Evolutionary conservation across 352 stramenopile genomes (phyloP).

Genomic region (Blastocystis sp.): DNA sequence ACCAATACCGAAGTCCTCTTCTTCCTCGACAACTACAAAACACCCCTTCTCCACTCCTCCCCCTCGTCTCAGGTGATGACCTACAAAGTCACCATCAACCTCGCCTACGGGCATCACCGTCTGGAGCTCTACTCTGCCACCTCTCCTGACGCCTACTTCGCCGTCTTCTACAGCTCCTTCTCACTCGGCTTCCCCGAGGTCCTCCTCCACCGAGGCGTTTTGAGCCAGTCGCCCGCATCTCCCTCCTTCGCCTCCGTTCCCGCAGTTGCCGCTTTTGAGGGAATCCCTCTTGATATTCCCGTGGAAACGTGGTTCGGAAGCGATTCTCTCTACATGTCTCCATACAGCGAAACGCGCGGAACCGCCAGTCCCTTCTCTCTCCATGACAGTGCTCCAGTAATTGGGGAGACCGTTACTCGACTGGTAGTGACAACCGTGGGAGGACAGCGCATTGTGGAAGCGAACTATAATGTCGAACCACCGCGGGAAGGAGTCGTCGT

Average conservation of each 20-base stretch:
- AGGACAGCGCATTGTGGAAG: neutral
- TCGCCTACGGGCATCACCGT: neutral
- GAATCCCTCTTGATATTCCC: neutral
- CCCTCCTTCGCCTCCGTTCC: neutral
- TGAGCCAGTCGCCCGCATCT: neutral
- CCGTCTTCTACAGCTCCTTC: neutral
- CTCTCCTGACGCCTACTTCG: neutral
- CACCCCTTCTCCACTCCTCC: neutral
- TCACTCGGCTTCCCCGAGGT: neutral
- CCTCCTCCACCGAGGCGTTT: neutral
- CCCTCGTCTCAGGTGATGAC: neutral
- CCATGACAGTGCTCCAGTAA: neutral
- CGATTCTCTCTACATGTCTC: neutral
- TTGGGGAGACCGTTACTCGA: neutral
- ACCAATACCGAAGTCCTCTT: neutral
- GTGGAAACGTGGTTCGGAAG: neutral
- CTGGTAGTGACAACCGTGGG: neutral
- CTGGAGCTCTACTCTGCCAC: neutral
- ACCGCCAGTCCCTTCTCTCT: neutral
- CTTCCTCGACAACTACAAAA: neutral
- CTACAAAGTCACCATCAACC: neutral
- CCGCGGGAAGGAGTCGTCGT: neutral
- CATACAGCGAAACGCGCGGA: neutral
- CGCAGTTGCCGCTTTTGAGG: neutral
- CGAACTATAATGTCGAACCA: neutral